Base-by-base conservation (phyloP, 495 filamentous ascomycete species). In the Bryoglossum gracile region DNA sequence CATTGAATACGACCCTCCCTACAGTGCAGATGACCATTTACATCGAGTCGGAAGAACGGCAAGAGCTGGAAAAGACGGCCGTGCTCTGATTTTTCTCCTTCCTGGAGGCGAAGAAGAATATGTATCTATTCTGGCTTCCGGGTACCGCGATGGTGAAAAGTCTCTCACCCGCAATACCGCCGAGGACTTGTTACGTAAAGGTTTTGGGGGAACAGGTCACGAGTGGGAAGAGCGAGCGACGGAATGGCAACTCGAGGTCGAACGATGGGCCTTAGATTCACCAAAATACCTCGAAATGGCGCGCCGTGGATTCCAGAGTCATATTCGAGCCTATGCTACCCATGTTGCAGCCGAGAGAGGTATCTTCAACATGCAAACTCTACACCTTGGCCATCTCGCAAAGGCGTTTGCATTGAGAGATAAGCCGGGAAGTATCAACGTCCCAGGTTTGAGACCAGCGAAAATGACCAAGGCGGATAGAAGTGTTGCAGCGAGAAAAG, bases 21-120 rank as follows among this genome's bases (percentile, higher is more conserved):
- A 95, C 68, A 86, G 82, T 57, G 76, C 83, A 2, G 82, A 89
- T 43, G 92, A 98, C 55, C 92, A 98, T 63, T 71, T 95, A 2
- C 92, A 98, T 60, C 84, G 92, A 36, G 86, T 97, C 51, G 92
- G 92, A 34, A 86, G 92, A 60, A 98, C 92, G 14, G 92, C 92
- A 6, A 84, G 92, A 69, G 84, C 94, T 0, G 92, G 92, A 16
- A 86, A 85, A 2, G 75, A 87, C 35, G 92, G 92, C n/a, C 82
- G 87, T 42, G 89, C 92, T 0, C 68, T 83, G 0, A 82, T 96
- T 43, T 96, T 96, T 70, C 78, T 98, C 8, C 77, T 89, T 43
- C 92, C 92, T 0, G 92, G 92, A 0, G 76, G 74, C 41, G 92
- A 98, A 65, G 92, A 98, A 65, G 82, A 83, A 21, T 98, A 98